Evolutionary conservation across 2,329 filamentous ascomycete genomes (phyloP), one percentile per base, ranked within the genome.

Genomic region (Furcasterigmium furcatum): DNA sequence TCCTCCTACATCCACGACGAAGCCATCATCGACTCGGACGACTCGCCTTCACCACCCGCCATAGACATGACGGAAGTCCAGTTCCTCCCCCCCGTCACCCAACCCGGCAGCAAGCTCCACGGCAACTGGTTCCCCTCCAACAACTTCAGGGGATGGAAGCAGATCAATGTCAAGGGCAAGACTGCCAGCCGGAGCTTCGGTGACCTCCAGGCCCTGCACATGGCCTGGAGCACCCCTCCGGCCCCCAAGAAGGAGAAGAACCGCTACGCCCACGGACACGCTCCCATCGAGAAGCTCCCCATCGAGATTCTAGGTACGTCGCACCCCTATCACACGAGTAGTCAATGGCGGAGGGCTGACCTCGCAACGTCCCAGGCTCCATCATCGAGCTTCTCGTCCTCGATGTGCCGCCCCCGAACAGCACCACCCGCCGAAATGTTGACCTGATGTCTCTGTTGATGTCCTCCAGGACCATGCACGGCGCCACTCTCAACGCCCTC

Each of bases 401-500:
- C 46, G 88, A 92, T 63, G 76, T 89, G 12, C 87, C 68, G 12
- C 87, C 68, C 6, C 81, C 83, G n/a, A 87, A 90, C 62, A 85
- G 85, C 45, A 78, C 88, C 55, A 82, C 85, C 21, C 81, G 84
- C 32, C 85, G 88, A 52, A 92, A 92, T 61, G 77, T 85, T 46
- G 88, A 92, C 61, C 72, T 92, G 48, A 85, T 91, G 71, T 81
- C 87, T 16, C 78, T 90, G 51, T 74, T 92, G 30, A 68, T 90
- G 52, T 82, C 86, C n/a, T 92, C 87, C n/a, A 82, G 79, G 59
- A 80, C 80, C 24, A 71, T 92, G 48, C 85, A 92, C 59, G 77
- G 78, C 21, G 84, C 84, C 18, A 91, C 88, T 4, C 71, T 91
- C 27, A 79, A 80, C 54, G 87, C 87, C 7, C 76, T 94, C 41